Evolutionary conservation across 2,329 filamentous ascomycete genomes (phyloP).

Genomic region (Paraphaeosphaeria minitans): DNA sequence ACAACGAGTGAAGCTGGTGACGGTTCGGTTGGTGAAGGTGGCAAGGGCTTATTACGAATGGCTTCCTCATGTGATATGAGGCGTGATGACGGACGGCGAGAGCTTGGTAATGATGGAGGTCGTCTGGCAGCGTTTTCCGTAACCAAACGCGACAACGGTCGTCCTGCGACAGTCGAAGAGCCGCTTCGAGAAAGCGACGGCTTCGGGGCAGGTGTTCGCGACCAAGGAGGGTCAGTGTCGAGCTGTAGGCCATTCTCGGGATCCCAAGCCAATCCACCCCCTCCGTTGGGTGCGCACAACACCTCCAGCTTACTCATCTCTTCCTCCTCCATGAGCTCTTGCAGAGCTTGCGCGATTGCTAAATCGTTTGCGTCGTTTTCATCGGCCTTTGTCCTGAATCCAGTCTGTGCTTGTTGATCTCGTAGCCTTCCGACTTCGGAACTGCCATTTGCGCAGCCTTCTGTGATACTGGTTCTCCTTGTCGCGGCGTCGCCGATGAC

Average conservation of each 20-base stretch:
- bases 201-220: constrained; percentile 21
- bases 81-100: constrained; percentile 24
- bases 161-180: constrained; percentile 27
- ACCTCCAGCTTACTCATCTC: constrained; percentile 55
- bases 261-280: constrained; percentile 45
- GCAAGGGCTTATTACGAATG: constrained; percentile 29
- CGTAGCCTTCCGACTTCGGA: constrained; percentile 69
- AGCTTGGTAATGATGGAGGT: constrained; percentile 12
- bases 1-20: constrained; percentile 29
- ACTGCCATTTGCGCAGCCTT: constrained; percentile 77
- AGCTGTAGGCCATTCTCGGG: constrained; percentile 43
- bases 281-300: constrained; percentile 52
- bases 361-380: constrained; percentile 88
- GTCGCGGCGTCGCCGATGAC: constrained; percentile 75
- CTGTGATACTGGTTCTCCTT: constrained; percentile 66
- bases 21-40: constrained; percentile 38
- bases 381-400: constrained; percentile 82
- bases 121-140: constrained; percentile 6
- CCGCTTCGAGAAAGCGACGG: constrained; percentile 16
- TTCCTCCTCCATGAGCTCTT: constrained; percentile 86
- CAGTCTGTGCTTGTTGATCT: constrained; percentile 68
- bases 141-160: constrained; percentile 44
- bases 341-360: constrained; percentile 83
- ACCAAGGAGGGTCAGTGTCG: constrained; percentile 51
- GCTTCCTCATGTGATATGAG: constrained; percentile 35